Evolutionary conservation across 192 early-diverging fungal species (phyloP).

Genomic region (Rhizophlyctis rosea): DNA sequence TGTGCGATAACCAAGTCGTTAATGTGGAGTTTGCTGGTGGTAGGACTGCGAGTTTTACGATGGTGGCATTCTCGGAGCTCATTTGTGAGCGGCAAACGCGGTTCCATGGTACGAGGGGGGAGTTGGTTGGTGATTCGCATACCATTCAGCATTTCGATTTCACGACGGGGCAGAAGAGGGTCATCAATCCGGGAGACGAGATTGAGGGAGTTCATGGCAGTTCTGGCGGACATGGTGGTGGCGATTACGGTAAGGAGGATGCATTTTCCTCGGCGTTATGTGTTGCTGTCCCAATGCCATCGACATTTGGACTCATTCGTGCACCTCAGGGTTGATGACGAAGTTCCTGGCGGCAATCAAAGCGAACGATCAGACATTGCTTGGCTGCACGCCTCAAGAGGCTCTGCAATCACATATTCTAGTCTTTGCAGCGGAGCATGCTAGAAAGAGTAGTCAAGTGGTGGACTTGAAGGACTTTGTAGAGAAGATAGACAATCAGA

Average conservation of each 20-base stretch:
- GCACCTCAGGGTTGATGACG: constrained; percentile 35
- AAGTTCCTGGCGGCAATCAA: constrained; percentile 39
- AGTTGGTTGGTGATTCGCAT: constrained; percentile 51
- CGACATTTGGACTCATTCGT: too few relatives aligned
- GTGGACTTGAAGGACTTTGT: constrained; percentile 30
- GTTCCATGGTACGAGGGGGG: constrained; percentile 52
- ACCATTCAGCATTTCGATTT: constrained; percentile 48
- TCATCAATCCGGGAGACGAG: constrained; percentile 16
- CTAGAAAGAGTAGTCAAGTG: constrained; percentile 33
- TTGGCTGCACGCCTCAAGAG: constrained; percentile 39
- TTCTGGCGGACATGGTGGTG: constrained; percentile 44
- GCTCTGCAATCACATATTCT: constrained; percentile 36
- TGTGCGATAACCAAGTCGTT: constrained; percentile 65
- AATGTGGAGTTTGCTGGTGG: constrained; percentile 53
- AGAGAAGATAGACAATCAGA: neutral
- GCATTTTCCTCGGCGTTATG: too few relatives aligned
- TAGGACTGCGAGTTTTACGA: constrained; percentile 50
- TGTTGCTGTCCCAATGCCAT: too few relatives aligned
- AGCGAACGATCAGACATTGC: constrained; percentile 14
- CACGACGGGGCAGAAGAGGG: constrained; percentile 31
- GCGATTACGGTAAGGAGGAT: too few relatives aligned
- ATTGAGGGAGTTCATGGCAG: constrained; percentile 9
- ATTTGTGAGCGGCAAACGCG: constrained; percentile 53
- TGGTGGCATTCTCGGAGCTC: constrained; percentile 54
- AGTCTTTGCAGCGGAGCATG: constrained; percentile 52